Conservation (phyloP, 2,329 filamentous ascomycete genomes). For the Microcyclosporella mali region DNA sequence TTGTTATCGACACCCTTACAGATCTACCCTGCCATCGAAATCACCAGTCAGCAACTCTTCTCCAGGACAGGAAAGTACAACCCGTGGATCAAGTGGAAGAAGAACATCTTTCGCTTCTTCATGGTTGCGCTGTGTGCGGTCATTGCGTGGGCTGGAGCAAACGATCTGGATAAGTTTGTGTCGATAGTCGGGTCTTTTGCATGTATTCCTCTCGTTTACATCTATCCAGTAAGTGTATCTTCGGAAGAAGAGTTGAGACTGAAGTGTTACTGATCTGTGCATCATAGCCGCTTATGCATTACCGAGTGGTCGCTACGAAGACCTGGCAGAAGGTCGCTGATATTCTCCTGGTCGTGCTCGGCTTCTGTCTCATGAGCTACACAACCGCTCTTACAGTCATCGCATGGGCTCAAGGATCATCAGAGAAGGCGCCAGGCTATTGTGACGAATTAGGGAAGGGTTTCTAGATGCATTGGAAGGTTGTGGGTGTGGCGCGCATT, state of each 20-base stretch:
- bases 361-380: constrained; percentile 81
- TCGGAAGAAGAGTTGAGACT: not conserved
- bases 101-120: constrained; percentile 93
- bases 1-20: constrained; percentile 90
- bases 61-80: constrained; percentile 95
- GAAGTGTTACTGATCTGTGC: constrained; percentile 3
- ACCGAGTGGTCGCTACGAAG: constrained; percentile 68
- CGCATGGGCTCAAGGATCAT: constrained; percentile 67
- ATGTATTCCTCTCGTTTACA: constrained; percentile 92
- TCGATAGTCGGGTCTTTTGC: constrained; percentile 94
- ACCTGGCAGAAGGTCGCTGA: constrained; percentile 65
- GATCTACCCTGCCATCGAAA: constrained; percentile 95
- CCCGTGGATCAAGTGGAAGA: constrained; percentile 98
- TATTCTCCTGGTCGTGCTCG: constrained; percentile 71
- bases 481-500: too few species aligned
- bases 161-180: constrained; percentile 95
- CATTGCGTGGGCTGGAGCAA: constrained; percentile 87
- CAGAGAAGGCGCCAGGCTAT: constrained; percentile 53
- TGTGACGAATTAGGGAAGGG: constrained; percentile 44
- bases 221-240: constrained; percentile 75
- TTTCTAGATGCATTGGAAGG: not conserved
- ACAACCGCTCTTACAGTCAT: constrained; percentile 80
- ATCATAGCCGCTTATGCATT: constrained; percentile 83
- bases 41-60: constrained; percentile 90
- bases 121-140: constrained; percentile 79